Base-by-base conservation (phyloP, 768 basidiomycete genomes). In the Suillus tomentosus region DNA sequence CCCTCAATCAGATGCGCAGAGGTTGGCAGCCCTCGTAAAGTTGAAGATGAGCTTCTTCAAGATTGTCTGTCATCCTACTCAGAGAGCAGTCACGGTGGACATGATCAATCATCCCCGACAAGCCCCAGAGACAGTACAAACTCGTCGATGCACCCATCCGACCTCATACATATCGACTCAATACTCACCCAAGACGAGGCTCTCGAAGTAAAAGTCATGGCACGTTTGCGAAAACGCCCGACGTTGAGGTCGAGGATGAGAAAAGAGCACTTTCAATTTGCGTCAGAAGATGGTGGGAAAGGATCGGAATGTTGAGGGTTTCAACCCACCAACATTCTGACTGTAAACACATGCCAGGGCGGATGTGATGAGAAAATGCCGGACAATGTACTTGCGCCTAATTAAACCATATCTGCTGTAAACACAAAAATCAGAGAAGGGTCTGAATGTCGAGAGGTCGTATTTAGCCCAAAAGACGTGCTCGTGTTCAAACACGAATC, bases 1-100 rank as follows among this genome's bases (percentile, higher is more conserved):
- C 50, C 17, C 57, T 10, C 57, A 42, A 58, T 42, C 57, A 31
- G 57, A 58, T 10, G 57, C 57, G 24, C 57, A 58, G 57, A 10
- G 10, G 24, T 24, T 58, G 3, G 40, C 39, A 11, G 40, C 57
- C 5, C 24, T 13, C 17, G 40, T 58, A 11, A 19, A 40, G 11
- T 31, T 17, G 11, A 58, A 24, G 24, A 58, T 1, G 22, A 42
- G 17, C 57, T 24, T 58, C 39, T 58, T 11, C 22, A 15, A 24
- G 24, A 17, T 8, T 7, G 10, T 19, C 24, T 11, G 17, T 3
- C 3, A 2, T 17, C 57, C 5, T 17, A 42, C 17, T 19, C 39
- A 19, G 57, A 42, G 24, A 39, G 3, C 10, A 58, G 50, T 10
- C 27, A 17, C 15, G 15, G 15, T 24, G 14, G 22, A 39, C 15